A percentile compares a stretch with the other conserved stretches of the same genome.
These are phyloP conservation scores for Russula brevipes DNA, from an alignment of 768 basidiomycete genomes.

Conservation along the genomic window DNA sequence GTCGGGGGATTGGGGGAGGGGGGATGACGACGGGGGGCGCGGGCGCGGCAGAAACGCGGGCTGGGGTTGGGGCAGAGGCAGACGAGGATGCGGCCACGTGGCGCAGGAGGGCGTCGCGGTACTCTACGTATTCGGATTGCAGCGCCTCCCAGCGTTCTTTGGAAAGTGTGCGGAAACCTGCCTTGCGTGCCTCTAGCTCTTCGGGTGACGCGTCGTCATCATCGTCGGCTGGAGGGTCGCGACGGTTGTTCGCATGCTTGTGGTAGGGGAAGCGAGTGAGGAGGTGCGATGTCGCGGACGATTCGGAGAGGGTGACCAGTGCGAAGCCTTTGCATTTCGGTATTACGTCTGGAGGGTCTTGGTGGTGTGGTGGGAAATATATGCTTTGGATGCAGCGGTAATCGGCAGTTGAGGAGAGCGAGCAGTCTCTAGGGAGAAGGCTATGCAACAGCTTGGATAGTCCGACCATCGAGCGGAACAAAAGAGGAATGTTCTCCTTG, in stretches of 20 bases:
- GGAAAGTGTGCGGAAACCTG: slow-evolving; percentile 53
- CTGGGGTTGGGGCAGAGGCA: neutral
- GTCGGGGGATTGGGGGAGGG: neutral
- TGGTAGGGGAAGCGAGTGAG: slow-evolving; percentile 55
- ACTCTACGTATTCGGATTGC: slow-evolving; percentile 63
- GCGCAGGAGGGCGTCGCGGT: slow-evolving; percentile 51
- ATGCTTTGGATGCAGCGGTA: slow-evolving; percentile 45
- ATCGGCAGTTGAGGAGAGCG: neutral
- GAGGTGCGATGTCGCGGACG: slow-evolving; percentile 40
- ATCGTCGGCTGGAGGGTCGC: neutral
- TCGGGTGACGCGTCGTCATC: slow-evolving; percentile 5
- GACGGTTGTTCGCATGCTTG: slow-evolving; percentile 31
- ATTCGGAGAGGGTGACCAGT: slow-evolving; percentile 50
- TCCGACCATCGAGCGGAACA: slow-evolving; percentile 47
- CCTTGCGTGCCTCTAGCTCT: slow-evolving; percentile 46
- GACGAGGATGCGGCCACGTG: slow-evolving; percentile 19
- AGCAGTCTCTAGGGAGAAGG: slow-evolving; percentile 24
- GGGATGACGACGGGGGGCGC: too few species aligned
- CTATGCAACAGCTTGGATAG: slow-evolving; percentile 38
- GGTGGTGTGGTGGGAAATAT: slow-evolving; percentile 55
- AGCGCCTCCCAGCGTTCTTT: slow-evolving; percentile 60
- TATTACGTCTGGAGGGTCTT: slow-evolving; percentile 48
- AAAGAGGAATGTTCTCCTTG: slow-evolving; percentile 66
- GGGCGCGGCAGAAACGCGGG: too few species aligned
- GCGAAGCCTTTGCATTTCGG: slow-evolving; percentile 74